Evolutionary conservation across 768 basidiomycete genomes (phyloP), one percentile per base, ranked within the genome.

Genomic region (Solioccasus polychromus): DNA sequence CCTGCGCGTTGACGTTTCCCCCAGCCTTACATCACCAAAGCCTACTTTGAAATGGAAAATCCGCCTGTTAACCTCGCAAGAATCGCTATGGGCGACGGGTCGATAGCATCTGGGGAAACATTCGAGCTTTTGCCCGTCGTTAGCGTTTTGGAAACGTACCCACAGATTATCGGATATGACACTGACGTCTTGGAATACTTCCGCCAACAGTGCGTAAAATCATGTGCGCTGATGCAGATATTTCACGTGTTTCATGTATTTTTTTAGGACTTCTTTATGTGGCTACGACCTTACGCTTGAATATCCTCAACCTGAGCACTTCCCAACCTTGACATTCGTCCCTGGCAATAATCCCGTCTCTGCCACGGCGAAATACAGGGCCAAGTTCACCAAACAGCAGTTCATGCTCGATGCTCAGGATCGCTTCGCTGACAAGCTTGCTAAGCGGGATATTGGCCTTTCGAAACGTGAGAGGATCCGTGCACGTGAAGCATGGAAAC

Each of bases 91-190:
- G 87, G 87, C 14, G 81, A 88, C 62, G 83, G 79, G 10, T 66
- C 82, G 9, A 71, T 86, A 15, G 71, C 75, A 3, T 70, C 76
- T n/a, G 69, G 53, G 25, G 70, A 71, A 39, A 73, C 75, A 8
- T 83, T 76, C 42, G 68, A 75, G 44, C 62, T 79, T 20, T 52
- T 80, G 0, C 79, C 86, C 23, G 74, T 80, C 10, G 81, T 85
- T 57, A 54, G 74, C 44, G 70, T 83, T 24, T 61, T 88, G 15
- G 77, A 85, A 64, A 88, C 87, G 4, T 85, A 82, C 57, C 87
- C 87, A 1, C 86, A 88, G 58, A 66, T 88, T 23, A 85, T 89
- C 41, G 82, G 78, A 26, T 88, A 88, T 54, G 80, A 88, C 50
- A 69, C 71, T 36, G 74, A 76, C 5, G 81, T 85, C 6, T 81